Evolutionary conservation across 805 yeast genomes (phyloP), one percentile per base, ranked within the genome.

Genomic region (Monosporozyma aquatica): DNA sequence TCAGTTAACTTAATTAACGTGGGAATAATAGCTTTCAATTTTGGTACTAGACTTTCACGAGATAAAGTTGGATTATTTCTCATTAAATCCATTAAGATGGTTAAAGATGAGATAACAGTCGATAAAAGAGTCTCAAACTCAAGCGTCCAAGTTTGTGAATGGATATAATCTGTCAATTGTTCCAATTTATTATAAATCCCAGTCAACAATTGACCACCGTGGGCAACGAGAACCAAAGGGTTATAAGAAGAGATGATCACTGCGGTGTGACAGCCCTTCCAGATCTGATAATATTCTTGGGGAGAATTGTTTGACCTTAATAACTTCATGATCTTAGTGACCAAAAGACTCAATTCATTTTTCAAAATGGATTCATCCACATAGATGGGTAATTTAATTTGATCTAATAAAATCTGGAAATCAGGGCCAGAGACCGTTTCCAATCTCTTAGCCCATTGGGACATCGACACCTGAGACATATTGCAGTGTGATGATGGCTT

Each of bases 1-100:
- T 70, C 58, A 10, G 69, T 52, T 26, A 64, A 48, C 2, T 70
- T 76, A 43, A 86, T 53, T 40, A 79, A 67, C 5, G 72, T 59
- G 14, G 73, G 61, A 44, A 86, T 74, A 34, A 82, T 75, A 2
- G 70, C 68, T 8, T 84, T 76, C 44, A 90, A 66, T 51, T 80
- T 80, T 6, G 96, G 94, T 2, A 95, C 84, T 43, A 87, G 70
- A 7, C 82, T 67, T 55, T 87, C 95, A 57, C 97, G 74, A 3
- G 90, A 80, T 33, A 90, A 69, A 1, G 87, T 80, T 1, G 95
- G 86, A 55, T 87, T 87, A 2, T 87, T 90, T 56, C 83, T 75
- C 44, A 81, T 78, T 37, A 71, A 65, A 24, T 57, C 55, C 42
- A 65, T 59, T 14, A 68, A 34, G 10, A 53, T 49, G 18, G 58